These are phyloP conservation scores for Dictyophora rubrovolvata DNA, from an alignment of 768 basidiomycete species.

Conservation along the genomic window DNA sequence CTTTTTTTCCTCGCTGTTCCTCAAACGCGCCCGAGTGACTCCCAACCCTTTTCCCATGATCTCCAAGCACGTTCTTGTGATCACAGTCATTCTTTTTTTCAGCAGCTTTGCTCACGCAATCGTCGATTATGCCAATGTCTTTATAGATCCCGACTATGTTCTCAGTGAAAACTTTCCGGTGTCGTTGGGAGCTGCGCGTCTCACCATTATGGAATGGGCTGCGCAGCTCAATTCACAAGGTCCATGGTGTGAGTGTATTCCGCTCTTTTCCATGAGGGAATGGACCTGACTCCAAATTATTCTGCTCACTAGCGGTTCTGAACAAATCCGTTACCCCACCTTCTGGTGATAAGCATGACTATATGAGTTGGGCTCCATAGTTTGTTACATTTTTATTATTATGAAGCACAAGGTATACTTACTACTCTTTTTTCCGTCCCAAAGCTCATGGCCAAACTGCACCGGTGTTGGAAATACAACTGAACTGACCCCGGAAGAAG, in stretches of 20 bases:
- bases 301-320: conserved; percentile 23
- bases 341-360: conserved; percentile 43
- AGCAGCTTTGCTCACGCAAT: background rate
- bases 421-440: background rate
- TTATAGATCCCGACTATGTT: conserved; percentile 42
- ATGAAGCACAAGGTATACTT: background rate
- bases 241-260: conserved; percentile 43
- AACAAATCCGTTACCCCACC: conserved; percentile 25
- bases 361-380: conserved; percentile 67
- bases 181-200: conserved; percentile 34
- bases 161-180: conserved; percentile 31
- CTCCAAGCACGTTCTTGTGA: background rate
- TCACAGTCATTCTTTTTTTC: background rate
- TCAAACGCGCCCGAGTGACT: no score
- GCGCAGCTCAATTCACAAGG: conserved; percentile 29
- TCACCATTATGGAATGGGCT: conserved; percentile 39
- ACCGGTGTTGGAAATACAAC: conserved; percentile 47
- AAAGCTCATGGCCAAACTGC: conserved; percentile 46
- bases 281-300: conserved; percentile 11
- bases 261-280: background rate
- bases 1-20: no score
- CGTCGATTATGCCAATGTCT: conserved; percentile 41
- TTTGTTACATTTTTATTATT: conserved; percentile 23
- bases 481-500: conserved; percentile 40
- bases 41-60: background rate